Percentiles rank a stretch among this genome's conserved stretches.
These are phyloP conservation scores for Euclidium syriacum DNA, from an alignment of 345 rosid species.

Conservation along the genomic window DNA sequence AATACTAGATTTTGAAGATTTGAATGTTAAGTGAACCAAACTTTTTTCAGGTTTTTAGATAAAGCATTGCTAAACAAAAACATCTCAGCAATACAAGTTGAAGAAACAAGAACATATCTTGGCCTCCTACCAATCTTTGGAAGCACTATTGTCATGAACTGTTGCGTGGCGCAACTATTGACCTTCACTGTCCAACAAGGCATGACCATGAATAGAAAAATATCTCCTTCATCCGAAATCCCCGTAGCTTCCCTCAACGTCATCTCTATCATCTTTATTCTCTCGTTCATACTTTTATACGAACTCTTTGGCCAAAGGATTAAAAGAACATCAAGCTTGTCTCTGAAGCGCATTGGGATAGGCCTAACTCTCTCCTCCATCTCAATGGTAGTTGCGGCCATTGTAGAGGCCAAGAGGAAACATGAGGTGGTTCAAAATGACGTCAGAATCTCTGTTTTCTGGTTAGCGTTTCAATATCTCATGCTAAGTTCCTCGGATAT, in stretches of 20 bases:
- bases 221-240: conserved; percentile 36
- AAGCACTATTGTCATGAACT: conserved; percentile 54
- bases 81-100: conserved; percentile 29
- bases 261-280: conserved; percentile 36
- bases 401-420: conserved; percentile 38
- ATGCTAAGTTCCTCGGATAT: conserved; percentile 42
- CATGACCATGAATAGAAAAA: conserved; percentile 39
- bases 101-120: conserved; percentile 42
- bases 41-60: conserved; percentile 34
- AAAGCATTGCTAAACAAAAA: conserved; percentile 35
- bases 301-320: conserved; percentile 12
- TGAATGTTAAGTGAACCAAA: not conserved
- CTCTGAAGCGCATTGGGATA: conserved; percentile 40
- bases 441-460: conserved; percentile 37
- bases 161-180: conserved; percentile 52
- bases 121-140: conserved; percentile 50
- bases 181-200: conserved; percentile 63
- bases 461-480: conserved; percentile 47
- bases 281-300: conserved; percentile 37
- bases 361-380: conserved; percentile 48
- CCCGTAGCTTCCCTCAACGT: conserved; percentile 45
- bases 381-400: conserved; percentile 53
- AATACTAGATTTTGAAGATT: not conserved
- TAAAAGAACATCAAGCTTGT: conserved; percentile 2
- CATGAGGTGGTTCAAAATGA: conserved; percentile 4